These are phyloP conservation scores for Cyclotella choctawhatcheeana DNA, from an alignment of 108 stramenopile genomes.

Conservation along the genomic window DNA sequence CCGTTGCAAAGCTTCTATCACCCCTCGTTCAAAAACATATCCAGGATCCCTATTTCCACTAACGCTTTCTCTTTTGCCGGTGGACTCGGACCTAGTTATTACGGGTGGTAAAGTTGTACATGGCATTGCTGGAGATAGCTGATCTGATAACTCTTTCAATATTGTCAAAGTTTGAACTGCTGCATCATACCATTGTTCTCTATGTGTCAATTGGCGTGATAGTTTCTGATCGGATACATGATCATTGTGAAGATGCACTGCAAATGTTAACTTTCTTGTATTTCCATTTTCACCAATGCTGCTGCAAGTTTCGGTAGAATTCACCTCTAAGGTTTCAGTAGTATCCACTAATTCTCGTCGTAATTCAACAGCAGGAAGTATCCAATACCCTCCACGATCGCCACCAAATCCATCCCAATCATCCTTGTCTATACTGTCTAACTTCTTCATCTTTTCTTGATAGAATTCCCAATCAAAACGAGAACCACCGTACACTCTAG, in stretches of 20 bases:
- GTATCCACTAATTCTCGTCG: conserved; percentile 37
- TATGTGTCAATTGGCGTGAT: background rate
- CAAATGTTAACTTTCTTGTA: conserved; percentile 45
- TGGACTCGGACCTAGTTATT: conserved; percentile 59
- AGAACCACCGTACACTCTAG: conserved; percentile 71
- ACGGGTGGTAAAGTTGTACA: conserved; percentile 77
- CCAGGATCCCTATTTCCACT: conserved; percentile 53
- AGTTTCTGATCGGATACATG: background rate
- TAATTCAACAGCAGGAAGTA: conserved; percentile 75
- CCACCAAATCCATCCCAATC: conserved; percentile 82
- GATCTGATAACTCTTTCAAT: conserved; percentile 53
- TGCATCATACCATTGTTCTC: conserved; percentile 43
- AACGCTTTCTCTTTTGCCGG: conserved; percentile 15
- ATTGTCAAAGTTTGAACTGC: conserved; percentile 43
- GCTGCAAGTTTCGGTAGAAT: background rate
- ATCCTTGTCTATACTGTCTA: conserved; percentile 18
- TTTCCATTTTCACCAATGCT: conserved; percentile 3
- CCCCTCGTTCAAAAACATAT: conserved; percentile 72
- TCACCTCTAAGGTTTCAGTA: background rate
- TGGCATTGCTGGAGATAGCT: conserved; percentile 49
- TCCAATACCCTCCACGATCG: conserved; percentile 62
- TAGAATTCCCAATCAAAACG: conserved; percentile 65
- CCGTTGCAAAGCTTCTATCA: conserved; percentile 58
- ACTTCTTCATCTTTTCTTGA: conserved; percentile 17
- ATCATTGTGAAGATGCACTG: conserved; percentile 66